Evolutionary conservation across 2,329 filamentous ascomycete genomes (phyloP), one percentile per base, ranked within the genome.

Genomic region (Daldinia sp.): DNA sequence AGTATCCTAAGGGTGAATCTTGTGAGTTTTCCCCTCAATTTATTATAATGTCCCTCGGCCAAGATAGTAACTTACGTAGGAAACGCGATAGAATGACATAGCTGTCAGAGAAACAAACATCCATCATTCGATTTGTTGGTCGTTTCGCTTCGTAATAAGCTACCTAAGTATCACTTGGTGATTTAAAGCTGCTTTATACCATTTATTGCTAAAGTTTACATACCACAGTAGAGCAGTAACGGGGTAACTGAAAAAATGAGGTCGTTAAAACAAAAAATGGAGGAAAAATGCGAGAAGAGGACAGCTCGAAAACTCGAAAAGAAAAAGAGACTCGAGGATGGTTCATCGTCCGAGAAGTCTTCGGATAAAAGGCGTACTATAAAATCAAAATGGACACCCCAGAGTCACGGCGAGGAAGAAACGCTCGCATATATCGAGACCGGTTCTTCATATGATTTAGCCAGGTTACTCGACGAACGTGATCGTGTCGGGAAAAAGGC

Each of bases 401-500:
- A 49, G 47, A 65, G 39, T 4, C 58, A 59, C 11, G 71, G 65
- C 6, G 30, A 39, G 7, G 43, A 67, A 3, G 66, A 67, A 32
- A 72, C 69, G 10, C 50, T 70, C 3, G 52, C 50, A 0, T 71
- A 25, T 34, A 25, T 71, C 0, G 19, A 66, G 1, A 29, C 58
- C 29, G 58, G 67, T 21, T 58, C 57, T 32, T 48, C 50, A 1
- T 64, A 70, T 4, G 63, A 66, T 2, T 41, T 73, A 7, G 19
- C 3, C 2, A 15, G 47, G 5, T 32, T 72, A 6, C 49, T 66
- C n/a, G 58, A 34, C 15, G 67, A 67, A 17, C 61, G 53, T 5
- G 67, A 71, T 39, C 53, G 51, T 5, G 71, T 68, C 3, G 66
- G 53, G 3, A 61, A 30, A 6, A 58, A 68, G 45, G 45, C 55